Percentiles rank a stretch among this genome's conserved stretches.
Conservation (phyloP, 306 rosid species). For the Malus sylvestris region DNA sequence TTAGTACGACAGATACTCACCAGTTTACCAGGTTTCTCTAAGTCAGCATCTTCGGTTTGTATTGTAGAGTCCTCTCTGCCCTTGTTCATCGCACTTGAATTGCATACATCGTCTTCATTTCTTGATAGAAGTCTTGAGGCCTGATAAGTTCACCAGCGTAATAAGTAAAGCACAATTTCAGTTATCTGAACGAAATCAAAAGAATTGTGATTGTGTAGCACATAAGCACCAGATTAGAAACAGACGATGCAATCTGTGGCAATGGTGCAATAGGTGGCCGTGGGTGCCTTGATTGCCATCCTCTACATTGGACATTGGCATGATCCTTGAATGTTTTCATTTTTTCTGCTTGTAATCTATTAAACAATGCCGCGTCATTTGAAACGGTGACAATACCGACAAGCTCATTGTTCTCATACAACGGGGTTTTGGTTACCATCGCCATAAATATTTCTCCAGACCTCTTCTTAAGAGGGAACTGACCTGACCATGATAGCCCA, state of each 20-base stretch:
- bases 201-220: slow-evolving; percentile 5
- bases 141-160: slow-evolving; percentile 27
- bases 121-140: slow-evolving; percentile 40
- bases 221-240: slow-evolving; percentile 59
- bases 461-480: slow-evolving; percentile 63
- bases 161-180: neutral
- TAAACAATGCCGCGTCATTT: slow-evolving; percentile 41
- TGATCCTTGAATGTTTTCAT: slow-evolving; percentile 20
- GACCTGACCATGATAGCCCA: slow-evolving; percentile 62
- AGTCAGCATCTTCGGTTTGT: slow-evolving; percentile 22
- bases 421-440: slow-evolving; percentile 47
- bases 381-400: slow-evolving; percentile 51
- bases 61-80: slow-evolving; percentile 22
- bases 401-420: slow-evolving; percentile 54
- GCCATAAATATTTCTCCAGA: slow-evolving; percentile 60
- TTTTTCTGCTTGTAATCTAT: slow-evolving; percentile 18
- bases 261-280: slow-evolving; percentile 37
- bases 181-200: neutral
- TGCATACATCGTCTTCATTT: slow-evolving; percentile 20
- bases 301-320: slow-evolving; percentile 22
- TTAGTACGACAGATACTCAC: slow-evolving; percentile 27
- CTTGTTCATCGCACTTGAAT: slow-evolving; percentile 5
- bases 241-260: slow-evolving; percentile 57
- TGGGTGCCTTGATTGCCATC: slow-evolving; percentile 33
- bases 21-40: slow-evolving; percentile 14